phyloP scores from a whole-genome alignment of 2,329 filamentous ascomycete species.

The Aspergillus oerlinghausenensis region DNA sequence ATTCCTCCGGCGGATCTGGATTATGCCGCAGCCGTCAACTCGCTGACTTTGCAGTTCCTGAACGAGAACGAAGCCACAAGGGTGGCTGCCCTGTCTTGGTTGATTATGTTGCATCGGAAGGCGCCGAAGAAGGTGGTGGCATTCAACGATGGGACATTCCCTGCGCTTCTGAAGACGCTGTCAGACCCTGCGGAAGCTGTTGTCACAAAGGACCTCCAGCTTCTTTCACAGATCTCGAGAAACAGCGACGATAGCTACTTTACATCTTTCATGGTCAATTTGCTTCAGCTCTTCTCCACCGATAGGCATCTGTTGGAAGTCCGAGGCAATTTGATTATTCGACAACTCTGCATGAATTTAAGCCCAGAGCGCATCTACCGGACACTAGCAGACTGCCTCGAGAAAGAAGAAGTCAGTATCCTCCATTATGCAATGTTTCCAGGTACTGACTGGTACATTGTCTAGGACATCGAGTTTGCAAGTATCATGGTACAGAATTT shows the following conservation, averaged over 20 bases:
- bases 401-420: slow-evolving; percentile 72
- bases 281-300: slow-evolving; percentile 91
- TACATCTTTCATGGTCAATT: slow-evolving; percentile 94
- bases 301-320: slow-evolving; percentile 88
- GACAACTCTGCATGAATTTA: slow-evolving; percentile 86
- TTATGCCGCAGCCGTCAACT: slow-evolving; percentile 90
- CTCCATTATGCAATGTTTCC: background rate
- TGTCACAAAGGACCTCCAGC: slow-evolving; percentile 86
- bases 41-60: slow-evolving; percentile 85
- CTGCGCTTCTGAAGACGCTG: slow-evolving; percentile 88
- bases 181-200: slow-evolving; percentile 94
- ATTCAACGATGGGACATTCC: slow-evolving; percentile 96
- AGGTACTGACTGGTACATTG: slow-evolving; percentile 6
- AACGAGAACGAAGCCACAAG: slow-evolving; percentile 96
- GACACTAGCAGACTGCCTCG: slow-evolving; percentile 90
- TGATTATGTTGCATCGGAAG: slow-evolving; percentile 96
- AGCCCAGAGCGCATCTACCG: slow-evolving; percentile 94
- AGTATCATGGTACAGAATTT: slow-evolving; percentile 99
- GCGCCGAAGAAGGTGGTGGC: slow-evolving; percentile 88
- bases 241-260: slow-evolving; percentile 98
- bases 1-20: slow-evolving; percentile 66
- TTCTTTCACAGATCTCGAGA: slow-evolving; percentile 91
- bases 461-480: slow-evolving; percentile 84
- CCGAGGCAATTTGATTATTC: slow-evolving; percentile 90
- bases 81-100: slow-evolving; percentile 88